These are phyloP conservation scores for Tuber umbilicatum DNA, from an alignment of 495 filamentous ascomycete genomes.

Conservation along the genomic window DNA sequence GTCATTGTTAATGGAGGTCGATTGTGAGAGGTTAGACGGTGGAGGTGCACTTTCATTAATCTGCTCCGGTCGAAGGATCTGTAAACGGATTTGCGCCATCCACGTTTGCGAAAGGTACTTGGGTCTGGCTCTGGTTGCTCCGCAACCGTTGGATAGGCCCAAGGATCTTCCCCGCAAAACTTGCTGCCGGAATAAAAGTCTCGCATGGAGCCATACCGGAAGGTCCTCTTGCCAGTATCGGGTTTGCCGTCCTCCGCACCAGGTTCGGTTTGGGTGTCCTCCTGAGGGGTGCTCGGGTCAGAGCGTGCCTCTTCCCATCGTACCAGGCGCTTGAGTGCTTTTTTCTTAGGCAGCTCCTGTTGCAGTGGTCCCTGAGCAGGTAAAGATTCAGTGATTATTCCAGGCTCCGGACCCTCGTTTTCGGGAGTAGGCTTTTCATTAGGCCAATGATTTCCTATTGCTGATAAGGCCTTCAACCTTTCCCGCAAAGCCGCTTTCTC, in stretches of 20 bases:
- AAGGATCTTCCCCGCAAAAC: slow-evolving; percentile 19
- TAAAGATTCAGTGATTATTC: slow-evolving; percentile 2
- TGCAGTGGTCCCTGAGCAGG: neutral
- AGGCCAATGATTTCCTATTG: neutral
- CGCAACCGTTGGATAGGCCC: slow-evolving; percentile 14
- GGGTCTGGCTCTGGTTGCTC: slow-evolving; percentile 22
- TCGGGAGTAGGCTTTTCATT: neutral
- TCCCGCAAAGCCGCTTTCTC: slow-evolving; percentile 18
- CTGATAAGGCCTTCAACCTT: slow-evolving; percentile 5
- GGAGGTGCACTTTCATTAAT: slow-evolving; percentile 36
- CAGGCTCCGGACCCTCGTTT: slow-evolving; percentile 11
- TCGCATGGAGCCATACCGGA: slow-evolving; percentile 16
- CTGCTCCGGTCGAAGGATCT: slow-evolving; percentile 19
- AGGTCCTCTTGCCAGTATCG: neutral
- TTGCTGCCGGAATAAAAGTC: slow-evolving; percentile 27
- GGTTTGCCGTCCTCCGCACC: neutral
- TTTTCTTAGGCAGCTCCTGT: slow-evolving; percentile 18
- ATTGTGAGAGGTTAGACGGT: slow-evolving; percentile 21
- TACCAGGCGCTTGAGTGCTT: slow-evolving; percentile 18
- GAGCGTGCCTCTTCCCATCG: slow-evolving; percentile 3
- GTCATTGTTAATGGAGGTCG: slow-evolving; percentile 12
- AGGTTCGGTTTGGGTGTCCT: neutral
- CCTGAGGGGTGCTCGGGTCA: neutral
- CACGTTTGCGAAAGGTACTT: slow-evolving; percentile 22
- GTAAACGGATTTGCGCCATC: slow-evolving; percentile 31